Conservation (phyloP, 225 moss, liverwort and hornwort species). For the Thuidium tamariscinum region DNA sequence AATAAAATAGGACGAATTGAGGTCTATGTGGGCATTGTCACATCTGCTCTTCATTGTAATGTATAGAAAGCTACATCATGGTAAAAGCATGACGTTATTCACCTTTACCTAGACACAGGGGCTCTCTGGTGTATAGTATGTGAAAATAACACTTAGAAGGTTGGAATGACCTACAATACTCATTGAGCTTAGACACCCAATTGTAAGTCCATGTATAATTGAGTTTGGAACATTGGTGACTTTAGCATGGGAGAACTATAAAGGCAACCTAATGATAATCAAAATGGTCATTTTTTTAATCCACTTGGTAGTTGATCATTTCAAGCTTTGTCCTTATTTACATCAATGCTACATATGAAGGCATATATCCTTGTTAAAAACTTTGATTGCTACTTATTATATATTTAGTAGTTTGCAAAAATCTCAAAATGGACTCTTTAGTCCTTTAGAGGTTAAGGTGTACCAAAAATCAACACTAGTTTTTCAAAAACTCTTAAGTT, state of each 20-base stretch:
- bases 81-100: neutral
- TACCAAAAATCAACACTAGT: neutral
- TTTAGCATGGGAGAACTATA: fast-evolving
- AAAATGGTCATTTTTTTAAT: neutral
- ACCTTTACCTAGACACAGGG: too few species aligned
- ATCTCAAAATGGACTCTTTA: neutral
- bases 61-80: neutral
- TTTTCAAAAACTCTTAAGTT: neutral
- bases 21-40: neutral
- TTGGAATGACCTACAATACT: fast-evolving
- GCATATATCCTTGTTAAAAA: neutral
- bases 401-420: fast-evolving
- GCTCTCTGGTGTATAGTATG: neutral
- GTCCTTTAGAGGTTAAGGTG: neutral
- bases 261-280: fast-evolving
- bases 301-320: neutral
- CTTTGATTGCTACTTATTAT: neutral
- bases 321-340: neutral
- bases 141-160: fast-evolving
- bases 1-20: neutral
- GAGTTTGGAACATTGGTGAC: neutral
- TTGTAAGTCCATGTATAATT: neutral
- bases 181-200: fast-evolving
- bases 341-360: neutral
- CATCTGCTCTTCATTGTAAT: neutral